Evolutionary conservation across 805 yeast species (phyloP), one percentile per base, ranked within the genome.

Genomic region (Myxozyma vanderwaltii): DNA sequence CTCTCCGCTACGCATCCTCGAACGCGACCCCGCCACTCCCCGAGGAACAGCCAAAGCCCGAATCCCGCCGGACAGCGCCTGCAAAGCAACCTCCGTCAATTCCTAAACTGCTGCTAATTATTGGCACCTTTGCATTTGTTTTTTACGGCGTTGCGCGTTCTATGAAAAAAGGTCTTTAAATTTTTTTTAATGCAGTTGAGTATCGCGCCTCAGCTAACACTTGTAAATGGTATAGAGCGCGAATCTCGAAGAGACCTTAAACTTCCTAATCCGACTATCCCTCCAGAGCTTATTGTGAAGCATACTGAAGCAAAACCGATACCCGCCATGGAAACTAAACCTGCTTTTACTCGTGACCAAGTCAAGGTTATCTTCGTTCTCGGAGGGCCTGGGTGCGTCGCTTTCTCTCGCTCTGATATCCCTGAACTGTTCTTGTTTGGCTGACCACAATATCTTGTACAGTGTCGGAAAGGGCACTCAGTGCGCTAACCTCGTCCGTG

Each of bases 381-480:
- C 33, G 99, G 99, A 45, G 98, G 98, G 2, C 98, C 98, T 4
- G 98, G 98, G 63, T 61, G 29, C 13, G 63, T 51, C 15, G 17
- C 10, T 19, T 29, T 13, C 13, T 17, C 4, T 15, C 7, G 24
- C 17, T 17, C 1, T 13, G 23, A 40, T 23, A 19, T 27, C 21
- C 21, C 24, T 1, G 6, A 5, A 38, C 7, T 17, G 7, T 2
- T 13, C 6, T 38, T 38, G 23, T 19, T 19, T 17, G 12, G 35
- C 29, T 29, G 33, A 29, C 33, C 6, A 7, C 33, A 7, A 7
- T 29, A 7, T 29, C 10, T 29, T 29, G 7, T 10, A 2, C n/a
- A 61, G 70, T 21, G 89, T 96, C 29, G 98, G 99, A 45, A 94
- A 94, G 72, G 98, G 99, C 58, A 92, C 99, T 0, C 99, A 92